Base-by-base conservation (phyloP, 306 rosid species). In the Rubus parviflorus region DNA sequence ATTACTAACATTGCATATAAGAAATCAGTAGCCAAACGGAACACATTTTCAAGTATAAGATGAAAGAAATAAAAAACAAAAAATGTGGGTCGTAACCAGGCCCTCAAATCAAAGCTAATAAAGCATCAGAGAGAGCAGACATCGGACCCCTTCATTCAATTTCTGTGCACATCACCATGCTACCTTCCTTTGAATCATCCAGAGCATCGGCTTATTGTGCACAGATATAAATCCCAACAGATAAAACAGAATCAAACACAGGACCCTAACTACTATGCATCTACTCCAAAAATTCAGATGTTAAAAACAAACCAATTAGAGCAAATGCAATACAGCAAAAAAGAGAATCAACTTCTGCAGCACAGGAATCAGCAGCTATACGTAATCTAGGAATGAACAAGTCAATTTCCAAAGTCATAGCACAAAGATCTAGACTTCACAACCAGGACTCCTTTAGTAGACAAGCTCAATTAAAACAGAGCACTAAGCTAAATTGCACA, bases 141-240 rank as follows among this genome's bases (percentile, higher is more conserved):
- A 64, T 64, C 47, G 15, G 69, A 64, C 69, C 69, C 68, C 6
- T 0, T 37, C 16, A 63, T 60, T 15, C 65, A 61, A 30, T 64
- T 64, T 64, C 23, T 38, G 69, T 64, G 69, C 69, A 38, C 69
- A 64, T 64, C 5, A 64, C 69, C 69, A 64, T 64, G 69, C 69
- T 64, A 25, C 69, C 47, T 64, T 64, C 47, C 69, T 37, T 64
- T 38, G 23, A 64, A 64, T 16, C 47, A 64, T 64, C 46, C 69
- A 64, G 69, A 64, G 69, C 69, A 64, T 64, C 69, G 23, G 69
- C 69, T 64, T 64, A 38, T 64, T 64, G 69, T 64, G 69, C 68
- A 63, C 68, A 63, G 68, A 13, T 42, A 4, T 42, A 42, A 42
- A 42, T 8, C 46, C 46, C 8, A 42, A 42, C 35, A 30, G 35